Base-by-base conservation (phyloP, 148 eudicot species). In the Chenopodium album region DNA sequence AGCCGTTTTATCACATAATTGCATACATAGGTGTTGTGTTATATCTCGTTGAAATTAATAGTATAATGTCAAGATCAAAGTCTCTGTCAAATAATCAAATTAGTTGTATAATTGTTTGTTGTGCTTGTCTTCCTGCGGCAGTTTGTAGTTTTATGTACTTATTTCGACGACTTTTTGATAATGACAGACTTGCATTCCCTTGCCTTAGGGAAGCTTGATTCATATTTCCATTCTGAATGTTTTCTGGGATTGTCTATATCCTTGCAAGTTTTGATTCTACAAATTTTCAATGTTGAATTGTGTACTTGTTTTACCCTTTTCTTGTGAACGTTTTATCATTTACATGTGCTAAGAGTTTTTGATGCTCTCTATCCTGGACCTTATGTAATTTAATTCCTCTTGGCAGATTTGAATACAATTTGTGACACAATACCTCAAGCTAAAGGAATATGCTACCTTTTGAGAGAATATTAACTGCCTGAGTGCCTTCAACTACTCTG, bases 361-460 rank as follows among this genome's bases (percentile, higher is more conserved):
- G 10, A 52, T 41, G 22, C 56, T 79, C 5, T 56, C 17, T 37
- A 54, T 34, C 41, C 20, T 41, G 70, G 59, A 80, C 17, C 77
- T 71, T 73, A 80, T 26, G 46, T 62, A 47, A 44, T 26, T 12
- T 71, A 23, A 23, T 62, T 46, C 4, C 48, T 47, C 32, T 73
- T 75, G 78, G 52, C 78, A 75, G 83, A 74, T 81, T 63, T 2
- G 7, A 60, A 56, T 73, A 64, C 65, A 31, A 12, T 31, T 47
- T 52, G 34, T 47, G 60, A 64, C 19, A 46, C 47, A 4, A 9
- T 7, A 10, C 31, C 78, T 73, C 78, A 63, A 73, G 71, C 71
- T 52, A 29, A 50, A 74, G 77, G 77, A 80, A 71, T 69, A 76
- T 76, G 81, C 71, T 76, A 77, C 78, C 34, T 63, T 84, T 63